phyloP scores from a whole-genome alignment of 345 rosid genomes.

The Iberis pinnata region DNA sequence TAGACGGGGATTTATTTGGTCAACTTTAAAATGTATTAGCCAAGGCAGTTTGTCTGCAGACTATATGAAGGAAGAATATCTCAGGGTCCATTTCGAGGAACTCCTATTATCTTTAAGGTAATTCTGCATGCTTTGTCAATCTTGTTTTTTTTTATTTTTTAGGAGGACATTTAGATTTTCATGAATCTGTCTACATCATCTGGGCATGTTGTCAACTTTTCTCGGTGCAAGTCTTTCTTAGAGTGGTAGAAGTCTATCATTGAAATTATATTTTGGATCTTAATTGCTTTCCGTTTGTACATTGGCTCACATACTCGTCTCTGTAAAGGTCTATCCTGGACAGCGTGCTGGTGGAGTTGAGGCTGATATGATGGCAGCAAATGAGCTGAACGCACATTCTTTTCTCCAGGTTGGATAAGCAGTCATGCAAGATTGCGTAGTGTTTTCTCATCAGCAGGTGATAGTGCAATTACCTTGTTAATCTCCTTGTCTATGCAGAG shows the following conservation, averaged over 20 bases:
- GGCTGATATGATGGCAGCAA: conserved; percentile 98
- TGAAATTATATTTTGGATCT: background rate
- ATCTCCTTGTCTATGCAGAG: conserved; percentile 43
- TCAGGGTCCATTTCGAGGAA: conserved; percentile 64
- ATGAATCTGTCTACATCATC: conserved; percentile 1
- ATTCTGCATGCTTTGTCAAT: conserved; percentile 4
- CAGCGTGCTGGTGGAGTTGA: conserved; percentile 68
- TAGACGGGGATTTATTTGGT: conserved; percentile 13
- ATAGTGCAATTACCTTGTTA: conserved; percentile 4
- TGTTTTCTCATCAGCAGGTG: background rate
- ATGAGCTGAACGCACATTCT: conserved; percentile 79
- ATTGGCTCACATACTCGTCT: conserved; percentile 1
- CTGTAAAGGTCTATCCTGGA: conserved; percentile 86
- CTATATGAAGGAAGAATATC: conserved; percentile 88
- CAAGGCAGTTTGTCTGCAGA: conserved; percentile 64
- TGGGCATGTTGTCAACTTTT: background rate
- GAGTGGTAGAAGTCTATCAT: background rate
- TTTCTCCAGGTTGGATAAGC: conserved; percentile 64
- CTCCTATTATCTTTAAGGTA: conserved; percentile 72
- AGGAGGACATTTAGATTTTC: conserved; percentile 1
- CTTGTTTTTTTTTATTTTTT: conserved; percentile 1
- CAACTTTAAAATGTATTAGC: conserved; percentile 23
- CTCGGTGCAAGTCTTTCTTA: background rate
- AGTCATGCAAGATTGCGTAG: conserved; percentile 21
- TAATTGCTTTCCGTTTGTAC: background rate